Conservation (phyloP, 2,329 filamentous ascomycete genomes). For the Colletotrichum navitas region DNA sequence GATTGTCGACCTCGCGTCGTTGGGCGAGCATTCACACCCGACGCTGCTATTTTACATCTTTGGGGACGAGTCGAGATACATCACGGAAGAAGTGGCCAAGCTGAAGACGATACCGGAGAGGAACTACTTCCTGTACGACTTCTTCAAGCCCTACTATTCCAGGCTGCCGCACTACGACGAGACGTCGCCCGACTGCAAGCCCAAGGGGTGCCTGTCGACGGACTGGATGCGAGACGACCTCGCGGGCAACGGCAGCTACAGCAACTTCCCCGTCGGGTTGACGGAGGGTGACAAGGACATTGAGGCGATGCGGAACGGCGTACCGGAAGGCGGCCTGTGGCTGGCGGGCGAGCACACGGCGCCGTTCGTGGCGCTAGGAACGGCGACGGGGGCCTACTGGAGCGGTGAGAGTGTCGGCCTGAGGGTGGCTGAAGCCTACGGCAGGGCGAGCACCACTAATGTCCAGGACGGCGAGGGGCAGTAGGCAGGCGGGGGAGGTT, state of each 20-base stretch:
- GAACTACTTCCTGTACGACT: constrained; percentile 68
- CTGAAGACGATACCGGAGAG: constrained; percentile 61
- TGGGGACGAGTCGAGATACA: constrained; percentile 69
- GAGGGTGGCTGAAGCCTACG: constrained; percentile 71
- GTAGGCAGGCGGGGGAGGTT: neutral
- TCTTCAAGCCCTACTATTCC: constrained; percentile 84
- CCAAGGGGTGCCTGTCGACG: constrained; percentile 75
- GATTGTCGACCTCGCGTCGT: constrained; percentile 79
- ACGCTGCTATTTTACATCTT: constrained; percentile 88
- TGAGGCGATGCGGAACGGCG: constrained; percentile 70
- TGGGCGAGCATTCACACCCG: constrained; percentile 75
- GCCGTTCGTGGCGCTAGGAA: constrained; percentile 89
- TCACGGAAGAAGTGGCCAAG: constrained; percentile 61
- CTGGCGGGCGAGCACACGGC: constrained; percentile 92
- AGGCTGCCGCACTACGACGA: constrained; percentile 76
- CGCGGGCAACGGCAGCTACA: constrained; percentile 85
- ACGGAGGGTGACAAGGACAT: constrained; percentile 79
- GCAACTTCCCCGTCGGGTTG: constrained; percentile 85
- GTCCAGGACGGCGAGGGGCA: constrained; percentile 1
- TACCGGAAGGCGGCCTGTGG: constrained; percentile 80
- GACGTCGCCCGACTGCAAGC: constrained; percentile 68
- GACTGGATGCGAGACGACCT: constrained; percentile 83
- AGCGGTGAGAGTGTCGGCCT: constrained; percentile 83
- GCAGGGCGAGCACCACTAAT: constrained; percentile 26
- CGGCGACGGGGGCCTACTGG: constrained; percentile 92